Percentiles rank a stretch among this genome's conserved stretches.
phyloP scores from a whole-genome alignment of 495 filamentous ascomycete species.

The Neurospora sp. region DNA sequence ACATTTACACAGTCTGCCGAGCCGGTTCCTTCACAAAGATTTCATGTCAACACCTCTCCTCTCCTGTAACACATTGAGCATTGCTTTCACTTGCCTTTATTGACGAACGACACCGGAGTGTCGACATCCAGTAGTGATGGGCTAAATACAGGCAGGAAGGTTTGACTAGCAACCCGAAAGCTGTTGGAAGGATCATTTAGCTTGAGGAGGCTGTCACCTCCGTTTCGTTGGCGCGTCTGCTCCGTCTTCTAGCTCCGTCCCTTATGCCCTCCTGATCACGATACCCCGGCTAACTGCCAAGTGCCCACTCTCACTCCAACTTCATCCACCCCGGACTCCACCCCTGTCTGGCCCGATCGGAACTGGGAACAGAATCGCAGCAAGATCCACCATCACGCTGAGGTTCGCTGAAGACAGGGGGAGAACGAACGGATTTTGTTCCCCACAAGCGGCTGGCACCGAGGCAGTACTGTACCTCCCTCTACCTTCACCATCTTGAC shows the following conservation, averaged over 20 bases:
- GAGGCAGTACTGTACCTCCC: not conserved
- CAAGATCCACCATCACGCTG: not conserved
- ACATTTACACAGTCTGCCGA: not conserved
- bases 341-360: slow-evolving; percentile 15
- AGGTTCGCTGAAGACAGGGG: slow-evolving; percentile 2
- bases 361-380: not conserved
- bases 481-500: not conserved
- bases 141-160: not conserved
- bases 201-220: not conserved
- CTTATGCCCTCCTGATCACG: not conserved
- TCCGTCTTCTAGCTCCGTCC: not conserved
- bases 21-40: not conserved
- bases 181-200: not conserved
- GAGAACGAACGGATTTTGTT: not conserved
- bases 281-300: not conserved
- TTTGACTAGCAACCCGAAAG: not conserved
- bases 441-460: slow-evolving; percentile 12
- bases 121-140: not conserved
- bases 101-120: not conserved
- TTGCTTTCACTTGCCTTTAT: not conserved
- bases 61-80: not conserved
- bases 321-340: not conserved
- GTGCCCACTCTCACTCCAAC: not conserved
- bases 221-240: not conserved
- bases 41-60: not conserved